Percentiles rank a stretch among this genome's conserved stretches.
Conservation (phyloP, 2,329 filamentous ascomycete genomes). For the Monilinia laxa region DNA sequence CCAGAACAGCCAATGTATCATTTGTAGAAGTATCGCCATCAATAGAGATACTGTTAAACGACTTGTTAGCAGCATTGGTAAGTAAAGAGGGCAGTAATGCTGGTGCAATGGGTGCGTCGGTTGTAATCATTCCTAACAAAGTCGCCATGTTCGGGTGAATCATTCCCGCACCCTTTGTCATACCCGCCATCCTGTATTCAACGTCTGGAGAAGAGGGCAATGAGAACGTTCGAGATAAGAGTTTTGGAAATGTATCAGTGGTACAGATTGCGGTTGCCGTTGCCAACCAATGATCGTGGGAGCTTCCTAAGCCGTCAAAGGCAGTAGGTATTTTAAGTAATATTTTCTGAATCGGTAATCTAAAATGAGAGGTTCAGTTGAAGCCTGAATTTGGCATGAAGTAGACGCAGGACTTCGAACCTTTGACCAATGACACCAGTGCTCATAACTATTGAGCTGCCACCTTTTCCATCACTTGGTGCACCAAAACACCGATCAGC, state of each 20-base stretch:
- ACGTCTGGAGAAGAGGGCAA: conserved; percentile 72
- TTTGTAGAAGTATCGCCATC: conserved; percentile 98
- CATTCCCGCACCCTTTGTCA: conserved; percentile 98
- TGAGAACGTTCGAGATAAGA: conserved; percentile 79
- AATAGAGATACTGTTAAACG: conserved; percentile 95
- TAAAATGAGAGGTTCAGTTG: conserved; percentile 39
- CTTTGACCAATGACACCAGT: conserved; percentile 96
- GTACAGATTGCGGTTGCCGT: conserved; percentile 92
- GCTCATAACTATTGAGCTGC: conserved; percentile 90
- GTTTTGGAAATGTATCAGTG: conserved; percentile 95
- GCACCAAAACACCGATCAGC: conserved; percentile 67
- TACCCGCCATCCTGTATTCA: conserved; percentile 82
- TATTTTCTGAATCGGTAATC: conserved; percentile 89
- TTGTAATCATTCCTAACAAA: conserved; percentile 83
- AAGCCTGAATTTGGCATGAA: background rate
- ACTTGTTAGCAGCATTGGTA: conserved; percentile 71
- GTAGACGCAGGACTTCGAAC: conserved; percentile 42
- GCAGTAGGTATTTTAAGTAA: conserved; percentile 76
- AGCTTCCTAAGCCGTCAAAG: conserved; percentile 65
- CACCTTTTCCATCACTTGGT: conserved; percentile 47
- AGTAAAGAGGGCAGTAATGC: conserved; percentile 68
- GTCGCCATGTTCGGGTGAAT: conserved; percentile 99
- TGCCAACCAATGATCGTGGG: conserved; percentile 80
- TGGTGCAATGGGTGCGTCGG: conserved; percentile 78
- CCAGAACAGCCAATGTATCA: conserved; percentile 91